Evolutionary conservation across 257 asterid genomes (phyloP), one percentile per base, ranked within the genome.

Genomic region (Penstemon newberryi): DNA sequence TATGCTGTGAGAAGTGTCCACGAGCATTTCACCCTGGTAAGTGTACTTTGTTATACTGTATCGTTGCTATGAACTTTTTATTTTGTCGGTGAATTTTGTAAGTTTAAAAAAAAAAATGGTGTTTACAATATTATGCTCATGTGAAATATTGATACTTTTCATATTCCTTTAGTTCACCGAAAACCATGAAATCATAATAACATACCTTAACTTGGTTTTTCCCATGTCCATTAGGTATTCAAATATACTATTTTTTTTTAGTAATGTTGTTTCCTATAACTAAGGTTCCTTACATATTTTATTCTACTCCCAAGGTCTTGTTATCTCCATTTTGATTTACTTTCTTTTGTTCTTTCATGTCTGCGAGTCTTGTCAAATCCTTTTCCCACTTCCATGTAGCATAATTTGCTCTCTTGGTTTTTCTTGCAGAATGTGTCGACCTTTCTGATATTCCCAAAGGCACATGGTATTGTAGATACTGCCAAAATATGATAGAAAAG

Each of bases 1-100:
- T 91, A 68, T 85, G 96, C 86, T 94, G 97, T 74, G 96, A 89
- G 64, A 80, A 68, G 38, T 94, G 99, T 73, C 96, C 96, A 11
- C 85, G 99, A 77, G 88, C 96, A 77, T 94, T 88, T 73, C 99
- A 91, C 82, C 1, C 63, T 58, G 96, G 97, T 90, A 59, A 75
- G 86, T 54, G 25, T 11, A 6, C 39, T n/a, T 63, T 63, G 40
- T 60, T 53, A 8, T 33, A 6, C 52, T 19, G 33, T 52, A 33
- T 12, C 42, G 25, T n/a, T 6, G 37, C 19, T 50, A 12, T 15
- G 39, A 1, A 9, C 38, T 15, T 13, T 7, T 53, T 13, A n/a
- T 13, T 38, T 4, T 70, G 47, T 52, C 25, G 41, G 1, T 57
- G 33, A 44, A 47, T 52, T 54, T 41, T 59, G 36, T 53, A 44